Percentiles rank a stretch among this genome's conserved stretches.
These are phyloP conservation scores for Lepiota subincarnata DNA, from an alignment of 768 basidiomycete species.

Conservation along the genomic window DNA sequence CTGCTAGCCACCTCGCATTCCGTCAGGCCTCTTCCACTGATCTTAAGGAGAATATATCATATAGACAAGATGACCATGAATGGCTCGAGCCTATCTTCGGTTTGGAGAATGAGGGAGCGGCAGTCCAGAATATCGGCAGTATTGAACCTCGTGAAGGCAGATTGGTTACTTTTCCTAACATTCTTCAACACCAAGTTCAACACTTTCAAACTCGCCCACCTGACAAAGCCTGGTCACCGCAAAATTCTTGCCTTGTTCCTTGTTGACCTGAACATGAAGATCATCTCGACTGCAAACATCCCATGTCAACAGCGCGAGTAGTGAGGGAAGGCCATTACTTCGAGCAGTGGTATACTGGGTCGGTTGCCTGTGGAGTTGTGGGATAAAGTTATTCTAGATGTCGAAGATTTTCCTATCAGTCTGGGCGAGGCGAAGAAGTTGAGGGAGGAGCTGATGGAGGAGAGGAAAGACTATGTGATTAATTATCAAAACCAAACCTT, in stretches of 20 bases:
- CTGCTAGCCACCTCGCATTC: slow-evolving; percentile 12
- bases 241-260: slow-evolving; percentile 38
- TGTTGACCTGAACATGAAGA: slow-evolving; percentile 25
- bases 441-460: slow-evolving; percentile 25
- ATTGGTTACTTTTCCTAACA: slow-evolving; percentile 31
- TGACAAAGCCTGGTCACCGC: slow-evolving; percentile 31
- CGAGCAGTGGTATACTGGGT: slow-evolving; percentile 1
- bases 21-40: slow-evolving; percentile 8
- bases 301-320: slow-evolving; percentile 25
- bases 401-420: slow-evolving; percentile 22
- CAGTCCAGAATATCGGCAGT: slow-evolving; percentile 21
- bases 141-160: slow-evolving; percentile 24
- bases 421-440: slow-evolving; percentile 22
- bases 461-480: slow-evolving; percentile 19
- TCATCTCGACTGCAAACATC: slow-evolving; percentile 21
- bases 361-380: slow-evolving; percentile 22
- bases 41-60: slow-evolving; percentile 1
- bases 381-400: slow-evolving; percentile 15
- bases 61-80: slow-evolving; percentile 19
- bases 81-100: slow-evolving; percentile 20
- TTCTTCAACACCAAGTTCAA: slow-evolving; percentile 30
- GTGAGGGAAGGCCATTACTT: slow-evolving; percentile 16
- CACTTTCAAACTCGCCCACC: slow-evolving; percentile 31
- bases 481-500: background rate
- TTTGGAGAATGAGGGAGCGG: slow-evolving; percentile 13